Percentiles rank a stretch among this genome's conserved stretches.
Conservation (phyloP, 202 grass and related monocot species). For the Setaria italica region DNA sequence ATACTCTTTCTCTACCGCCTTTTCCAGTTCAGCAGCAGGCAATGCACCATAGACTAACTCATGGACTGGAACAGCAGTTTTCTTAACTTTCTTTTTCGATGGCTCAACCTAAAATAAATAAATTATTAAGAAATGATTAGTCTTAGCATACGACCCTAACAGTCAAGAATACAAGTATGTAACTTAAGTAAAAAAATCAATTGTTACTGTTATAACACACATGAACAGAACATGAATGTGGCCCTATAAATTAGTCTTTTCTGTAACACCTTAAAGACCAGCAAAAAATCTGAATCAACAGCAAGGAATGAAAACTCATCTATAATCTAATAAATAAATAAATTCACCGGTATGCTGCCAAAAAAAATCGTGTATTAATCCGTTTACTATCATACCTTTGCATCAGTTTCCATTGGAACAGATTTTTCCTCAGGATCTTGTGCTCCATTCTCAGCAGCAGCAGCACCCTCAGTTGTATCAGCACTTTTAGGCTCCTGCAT, state of each 20-base stretch:
- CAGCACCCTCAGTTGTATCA: slow-evolving; percentile 49
- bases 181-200: background rate
- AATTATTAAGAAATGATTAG: background rate
- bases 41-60: slow-evolving; percentile 87
- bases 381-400: slow-evolving; percentile 57
- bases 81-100: slow-evolving; percentile 93
- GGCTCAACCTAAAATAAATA: slow-evolving; percentile 59
- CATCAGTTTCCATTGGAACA: slow-evolving; percentile 90
- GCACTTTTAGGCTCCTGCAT: slow-evolving; percentile 68
- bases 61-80: slow-evolving; percentile 72
- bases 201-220: background rate
- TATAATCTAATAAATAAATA: background rate
- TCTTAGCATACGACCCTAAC: background rate
- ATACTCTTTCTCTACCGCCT: slow-evolving; percentile 89
- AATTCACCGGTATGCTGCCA: background rate
- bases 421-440: slow-evolving; percentile 67
- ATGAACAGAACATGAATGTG: background rate
- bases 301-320: background rate
- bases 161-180: background rate
- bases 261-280: background rate
- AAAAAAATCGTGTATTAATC: background rate
- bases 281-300: background rate
- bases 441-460: slow-evolving; percentile 72
- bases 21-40: slow-evolving; percentile 63
- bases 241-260: background rate